Base-by-base conservation (phyloP, 371 early-diverging fungal genomes). In the Mortierella sp. region DNA sequence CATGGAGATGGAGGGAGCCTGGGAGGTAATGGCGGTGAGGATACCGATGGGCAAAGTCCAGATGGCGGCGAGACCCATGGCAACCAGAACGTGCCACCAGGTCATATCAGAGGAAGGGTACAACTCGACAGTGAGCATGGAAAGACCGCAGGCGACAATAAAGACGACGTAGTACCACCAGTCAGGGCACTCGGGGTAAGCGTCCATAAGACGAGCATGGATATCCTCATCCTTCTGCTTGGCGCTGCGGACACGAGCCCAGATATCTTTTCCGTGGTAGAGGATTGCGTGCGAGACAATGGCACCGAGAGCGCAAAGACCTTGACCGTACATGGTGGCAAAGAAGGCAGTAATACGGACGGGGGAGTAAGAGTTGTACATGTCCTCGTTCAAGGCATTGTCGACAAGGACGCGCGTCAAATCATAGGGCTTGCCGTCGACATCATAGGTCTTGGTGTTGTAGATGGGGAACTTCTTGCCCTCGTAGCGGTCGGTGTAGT, bases 31-130 rank as follows among this genome's bases (percentile, higher is more conserved):
- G 38, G 96, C 96, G 52, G 91, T 90, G 70, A 96, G 91, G 72
- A 96, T 94, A 88, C 96, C 97, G 60, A 96, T 92, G 1, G 98
- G 97, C 7, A 98, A 83, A 9, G 95, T 90, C 82, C 96, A 93
- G 74, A 92, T 84, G 47, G 90, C 84, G 44, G 94, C 91, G 7
- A 97, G 83, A 38, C 87, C 81, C 47, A 95, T 91, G 48, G 96
- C 96, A 19, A 96, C 75, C 9, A 96, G 55, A 26, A 96, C 89
- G 79, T 92, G 95, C 94, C 94, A 95, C 94, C 94, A 95, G 4
- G 92, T 92, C 81, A 93, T 90, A 21, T 90, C 91, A 82, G 90
- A 90, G 65, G 94, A 75, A 19, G 87, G 73, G 91, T 92, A 63
- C 48, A 88, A 88, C 74, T 95, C 94, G 47, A 93, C 91, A 2